phyloP scores from a whole-genome alignment of 2,329 filamentous ascomycete species.

The Fusarium pseudonygamai region DNA sequence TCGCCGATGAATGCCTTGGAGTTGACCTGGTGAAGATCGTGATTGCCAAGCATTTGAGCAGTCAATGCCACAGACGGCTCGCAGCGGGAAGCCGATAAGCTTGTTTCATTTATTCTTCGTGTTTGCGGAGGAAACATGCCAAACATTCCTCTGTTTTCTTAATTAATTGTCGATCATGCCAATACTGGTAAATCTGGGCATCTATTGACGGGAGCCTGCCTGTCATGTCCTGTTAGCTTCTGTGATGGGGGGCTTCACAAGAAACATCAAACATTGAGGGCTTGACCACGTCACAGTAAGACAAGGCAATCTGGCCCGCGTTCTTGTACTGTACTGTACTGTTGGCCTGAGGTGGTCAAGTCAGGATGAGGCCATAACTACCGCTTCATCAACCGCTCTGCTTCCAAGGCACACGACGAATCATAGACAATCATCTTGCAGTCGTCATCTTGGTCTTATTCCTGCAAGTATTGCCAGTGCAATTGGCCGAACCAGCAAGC shows the following conservation, averaged over 20 bases:
- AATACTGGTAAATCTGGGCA: background rate
- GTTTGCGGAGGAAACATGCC: slow-evolving; percentile 9
- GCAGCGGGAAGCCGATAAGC: slow-evolving; percentile 36
- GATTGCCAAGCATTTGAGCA: slow-evolving; percentile 25
- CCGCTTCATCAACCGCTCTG: slow-evolving; percentile 8
- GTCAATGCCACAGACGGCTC: slow-evolving; percentile 1
- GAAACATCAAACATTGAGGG: background rate
- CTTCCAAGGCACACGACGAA: background rate
- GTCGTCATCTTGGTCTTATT: slow-evolving; percentile 25
- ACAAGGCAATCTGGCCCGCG: background rate
- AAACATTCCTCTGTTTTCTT: background rate
- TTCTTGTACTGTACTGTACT: slow-evolving; percentile 8
- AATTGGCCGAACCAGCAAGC: slow-evolving; percentile 20
- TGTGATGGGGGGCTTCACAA: slow-evolving; percentile 25
- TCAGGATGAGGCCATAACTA: slow-evolving; percentile 4
- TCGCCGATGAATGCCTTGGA: background rate
- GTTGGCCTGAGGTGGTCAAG: background rate
- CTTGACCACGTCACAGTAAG: slow-evolving; percentile 20
- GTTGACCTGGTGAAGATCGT: background rate
- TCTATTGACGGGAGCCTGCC: slow-evolving; percentile 30
- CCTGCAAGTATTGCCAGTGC: slow-evolving; percentile 4
- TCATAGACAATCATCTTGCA: background rate
- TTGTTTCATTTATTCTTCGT: slow-evolving; percentile 27
- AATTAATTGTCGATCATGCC: slow-evolving; percentile 1
- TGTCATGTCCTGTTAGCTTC: background rate